These are phyloP conservation scores for Lepidium didymum DNA, from an alignment of 345 rosid genomes.

Conservation along the genomic window DNA sequence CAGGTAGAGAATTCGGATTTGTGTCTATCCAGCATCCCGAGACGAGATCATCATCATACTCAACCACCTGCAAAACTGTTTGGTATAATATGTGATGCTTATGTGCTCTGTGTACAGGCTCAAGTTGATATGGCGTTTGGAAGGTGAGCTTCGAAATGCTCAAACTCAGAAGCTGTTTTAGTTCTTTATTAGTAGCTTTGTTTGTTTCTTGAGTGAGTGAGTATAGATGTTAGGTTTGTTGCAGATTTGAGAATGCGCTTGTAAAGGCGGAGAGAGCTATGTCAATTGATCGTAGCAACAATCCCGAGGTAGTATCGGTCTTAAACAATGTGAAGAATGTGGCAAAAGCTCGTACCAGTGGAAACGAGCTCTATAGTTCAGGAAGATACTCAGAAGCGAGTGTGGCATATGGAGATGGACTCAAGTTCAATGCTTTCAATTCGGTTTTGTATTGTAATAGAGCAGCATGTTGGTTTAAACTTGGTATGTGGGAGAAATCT, in stretches of 20 bases:
- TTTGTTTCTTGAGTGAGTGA: slow-evolving; percentile 34
- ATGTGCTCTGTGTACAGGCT: slow-evolving; percentile 58
- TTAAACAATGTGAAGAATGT: slow-evolving; percentile 62
- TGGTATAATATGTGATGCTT: slow-evolving; percentile 70
- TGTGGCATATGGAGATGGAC: slow-evolving; percentile 91
- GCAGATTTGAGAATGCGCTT: slow-evolving; percentile 91
- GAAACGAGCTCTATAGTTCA: slow-evolving; percentile 72
- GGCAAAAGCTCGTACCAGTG: slow-evolving; percentile 67
- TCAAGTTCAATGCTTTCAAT: slow-evolving; percentile 56
- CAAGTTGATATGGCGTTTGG: slow-evolving; percentile 93
- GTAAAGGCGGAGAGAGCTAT: slow-evolving; percentile 76
- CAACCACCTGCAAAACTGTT: slow-evolving; percentile 34
- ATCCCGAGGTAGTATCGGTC: slow-evolving; percentile 42
- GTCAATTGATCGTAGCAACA: slow-evolving; percentile 46
- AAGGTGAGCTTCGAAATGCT: slow-evolving; percentile 61
- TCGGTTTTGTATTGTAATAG: slow-evolving; percentile 90
- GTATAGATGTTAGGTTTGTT: slow-evolving; percentile 44
- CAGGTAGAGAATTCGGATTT: slow-evolving; percentile 63
- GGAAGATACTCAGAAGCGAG: slow-evolving; percentile 81
- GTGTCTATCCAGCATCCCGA: slow-evolving; percentile 42
- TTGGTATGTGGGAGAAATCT: slow-evolving; percentile 77
- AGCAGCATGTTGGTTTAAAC: slow-evolving; percentile 97
- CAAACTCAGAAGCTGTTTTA: not conserved
- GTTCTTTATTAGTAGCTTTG: slow-evolving; percentile 17
- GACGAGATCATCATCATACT: slow-evolving; percentile 27